Conservation (phyloP, 1,139 yeast genomes). For the Kluyveromyces marxianus region DNA sequence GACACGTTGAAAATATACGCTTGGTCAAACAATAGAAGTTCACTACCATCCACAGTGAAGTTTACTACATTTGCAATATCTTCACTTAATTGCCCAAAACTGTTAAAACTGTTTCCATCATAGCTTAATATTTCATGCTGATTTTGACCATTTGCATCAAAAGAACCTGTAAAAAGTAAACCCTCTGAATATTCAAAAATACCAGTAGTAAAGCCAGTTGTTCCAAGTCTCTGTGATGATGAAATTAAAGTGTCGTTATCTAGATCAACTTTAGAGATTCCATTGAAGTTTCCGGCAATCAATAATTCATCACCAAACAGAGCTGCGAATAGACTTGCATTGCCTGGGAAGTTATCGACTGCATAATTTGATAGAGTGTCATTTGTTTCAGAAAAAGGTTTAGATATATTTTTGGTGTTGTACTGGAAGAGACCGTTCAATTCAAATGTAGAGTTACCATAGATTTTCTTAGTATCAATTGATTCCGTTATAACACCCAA, state of each 20-base stretch:
- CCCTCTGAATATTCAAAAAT: slow-evolving; percentile 18
- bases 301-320: slow-evolving; percentile 18
- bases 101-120: slow-evolving; percentile 26
- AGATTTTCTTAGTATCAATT: slow-evolving; percentile 39
- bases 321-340: slow-evolving; percentile 23
- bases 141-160: slow-evolving; percentile 10
- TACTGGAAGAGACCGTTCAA: slow-evolving; percentile 80
- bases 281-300: slow-evolving; percentile 22
- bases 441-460: slow-evolving; percentile 29
- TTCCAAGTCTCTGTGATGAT: slow-evolving; percentile 8
- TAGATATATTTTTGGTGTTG: slow-evolving; percentile 60
- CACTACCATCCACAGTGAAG: slow-evolving; percentile 21
- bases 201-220: slow-evolving; percentile 15
- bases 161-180: slow-evolving; percentile 18
- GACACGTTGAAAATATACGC: slow-evolving; percentile 21
- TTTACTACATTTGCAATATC: slow-evolving; percentile 15
- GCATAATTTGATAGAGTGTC: slow-evolving; percentile 65
- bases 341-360: slow-evolving; percentile 34
- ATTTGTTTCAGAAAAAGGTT: slow-evolving; percentile 44
- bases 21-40: slow-evolving; percentile 21
- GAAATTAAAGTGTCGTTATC: slow-evolving; percentile 11
- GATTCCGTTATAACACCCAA: slow-evolving; percentile 49
- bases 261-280: slow-evolving; percentile 17
- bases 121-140: slow-evolving; percentile 12
- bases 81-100: slow-evolving; percentile 15